Base-by-base conservation (phyloP, 805 yeast genomes). In the Barnettozyma wickerhamii region DNA sequence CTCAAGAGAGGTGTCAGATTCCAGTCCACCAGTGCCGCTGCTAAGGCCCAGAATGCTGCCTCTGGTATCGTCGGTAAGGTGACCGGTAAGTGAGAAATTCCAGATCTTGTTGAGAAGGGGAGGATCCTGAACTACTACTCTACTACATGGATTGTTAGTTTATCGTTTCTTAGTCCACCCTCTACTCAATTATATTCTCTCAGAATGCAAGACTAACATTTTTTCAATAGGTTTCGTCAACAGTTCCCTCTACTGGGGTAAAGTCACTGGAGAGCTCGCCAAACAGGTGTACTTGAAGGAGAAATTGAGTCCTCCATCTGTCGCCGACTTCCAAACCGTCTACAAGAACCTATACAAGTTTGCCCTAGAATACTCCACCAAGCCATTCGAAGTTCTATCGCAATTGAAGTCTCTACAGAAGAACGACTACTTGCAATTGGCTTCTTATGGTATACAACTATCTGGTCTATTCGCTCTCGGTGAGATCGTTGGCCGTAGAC, bases 401-500 rank as follows among this genome's bases (percentile, higher is more conserved):
- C 56, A 69, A 46, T 66, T 75, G 42, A 66, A 73, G 50, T 59
- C 65, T 48, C 56, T 75, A 58, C 64, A 71, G 62, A 80, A 74
- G 64, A 79, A 75, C 52, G 72, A 74, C 58, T 72, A 68, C 51
- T 65, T 79, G 55, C 79, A 77, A 67, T 84, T 75, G 63, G 82
- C 83, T 55, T 82, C 90, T 29, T 80, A 78, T 67, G 81, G 79
- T 52, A 68, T 89, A 53, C 99, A 93, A 71, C 68, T 91, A 41
- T 71, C 86, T 51, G 99, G 97, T 50, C 75, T 90, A 63, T 93
- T 89, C 69, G 79, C 97, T 20, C 74, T 91, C 35, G 99, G 99
- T 63, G 99, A 93, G 75, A 79, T 90, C 54, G 75, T 93, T 59
- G 99, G 99, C 60, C 88, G 98, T 75, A 84, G 98, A 74, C 79